Base-by-base conservation (phyloP, 305 asterid species). In the Fraxinus baroniana region DNA sequence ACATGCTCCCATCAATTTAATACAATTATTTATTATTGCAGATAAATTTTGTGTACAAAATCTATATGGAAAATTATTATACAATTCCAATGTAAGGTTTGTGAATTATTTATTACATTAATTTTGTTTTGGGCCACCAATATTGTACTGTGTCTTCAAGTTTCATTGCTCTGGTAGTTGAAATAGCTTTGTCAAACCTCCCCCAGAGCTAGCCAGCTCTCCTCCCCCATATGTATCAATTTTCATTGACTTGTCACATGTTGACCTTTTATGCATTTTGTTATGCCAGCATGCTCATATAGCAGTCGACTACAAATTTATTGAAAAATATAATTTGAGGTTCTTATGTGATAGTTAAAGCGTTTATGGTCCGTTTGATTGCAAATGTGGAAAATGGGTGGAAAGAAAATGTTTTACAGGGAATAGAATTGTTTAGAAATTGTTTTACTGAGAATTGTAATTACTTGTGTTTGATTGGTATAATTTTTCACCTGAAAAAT, bases 101-200 rank as follows among this genome's bases (percentile, higher is more conserved):
- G 81, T 84, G 76, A 0, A 72, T 32, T 20, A 46, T 46, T 28
- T 30, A 20, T 68, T 36, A 66, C 22, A 35, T 15, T 24, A 68
- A 49, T 80, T 32, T 39, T 74, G 24, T 55, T n/a, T n/a, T n/a
- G 24, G 81, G 76, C 83, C 83, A 78, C 79, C 60, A 44, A 62
- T 66, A 71, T 66, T 26, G 46, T 76, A 74, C 75, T 60, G 57
- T 75, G 26, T 77, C 33, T 79, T 85, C 55, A 76, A 71, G 73
- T 77, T 86, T 74, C 78, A 75, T 74, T 64, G 73, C 77, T 26
- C 72, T 82, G 87, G 91, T 86, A 18, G 93, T 85, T 89, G 91
- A 87, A 78, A 86, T 76, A 74, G 78, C 76, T 30, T 82, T 86
- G 82, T 91, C 90, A 89, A 79, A 81, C 70, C 55, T 39, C 81